Percentiles rank a stretch among this genome's conserved stretches.
Conservation (phyloP, 148 eudicot species). For the Silene uniflora region DNA sequence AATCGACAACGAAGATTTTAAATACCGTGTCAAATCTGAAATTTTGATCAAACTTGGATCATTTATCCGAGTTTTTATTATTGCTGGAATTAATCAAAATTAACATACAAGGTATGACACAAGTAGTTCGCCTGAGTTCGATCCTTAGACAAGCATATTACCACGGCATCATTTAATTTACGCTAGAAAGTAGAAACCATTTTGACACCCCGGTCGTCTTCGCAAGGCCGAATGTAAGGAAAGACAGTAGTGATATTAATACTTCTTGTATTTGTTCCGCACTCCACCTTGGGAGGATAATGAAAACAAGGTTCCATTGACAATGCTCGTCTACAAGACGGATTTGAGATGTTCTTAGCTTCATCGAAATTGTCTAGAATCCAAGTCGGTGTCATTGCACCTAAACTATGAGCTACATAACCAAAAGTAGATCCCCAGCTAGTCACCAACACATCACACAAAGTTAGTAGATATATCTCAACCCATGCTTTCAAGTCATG, state of each 20-base stretch:
- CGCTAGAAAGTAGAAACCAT: neutral
- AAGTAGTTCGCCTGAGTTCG: too few relatives aligned
- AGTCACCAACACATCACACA: neutral
- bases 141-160: too few relatives aligned
- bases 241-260: neutral
- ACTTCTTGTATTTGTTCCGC: neutral
- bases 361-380: neutral
- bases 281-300: neutral
- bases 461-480: neutral
- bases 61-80: too few relatives aligned
- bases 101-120: too few relatives aligned
- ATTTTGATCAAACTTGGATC: too few relatives aligned
- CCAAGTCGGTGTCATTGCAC: neutral
- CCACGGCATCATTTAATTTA: too few relatives aligned
- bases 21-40: too few relatives aligned
- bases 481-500: neutral
- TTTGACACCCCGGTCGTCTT: neutral
- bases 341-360: neutral
- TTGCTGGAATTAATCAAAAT: too few relatives aligned
- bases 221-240: neutral
- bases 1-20: too few relatives aligned
- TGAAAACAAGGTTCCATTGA: neutral
- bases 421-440: neutral
- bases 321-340: neutral
- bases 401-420: neutral